These are phyloP conservation scores for Apiospora pterosperma DNA, from an alignment of 2,329 filamentous ascomycete species.

Conservation along the genomic window DNA sequence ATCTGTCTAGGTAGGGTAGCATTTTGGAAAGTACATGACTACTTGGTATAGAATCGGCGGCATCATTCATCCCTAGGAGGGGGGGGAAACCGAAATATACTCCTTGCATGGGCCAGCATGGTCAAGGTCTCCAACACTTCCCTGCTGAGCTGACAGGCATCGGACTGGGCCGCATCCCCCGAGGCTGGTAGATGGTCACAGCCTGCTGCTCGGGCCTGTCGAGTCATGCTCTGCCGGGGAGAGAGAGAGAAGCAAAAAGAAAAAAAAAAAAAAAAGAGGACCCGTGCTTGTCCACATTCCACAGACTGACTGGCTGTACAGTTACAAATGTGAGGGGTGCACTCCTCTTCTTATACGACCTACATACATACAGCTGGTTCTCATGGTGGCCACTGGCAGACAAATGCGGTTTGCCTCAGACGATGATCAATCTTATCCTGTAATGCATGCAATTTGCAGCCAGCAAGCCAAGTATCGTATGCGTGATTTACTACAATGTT, in stretches of 20 bases:
- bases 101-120: not conserved
- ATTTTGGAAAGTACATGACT: not conserved
- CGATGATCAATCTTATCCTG: not conserved
- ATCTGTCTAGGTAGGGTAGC: not conserved
- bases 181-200: not conserved
- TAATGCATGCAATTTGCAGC: not conserved
- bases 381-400: not conserved
- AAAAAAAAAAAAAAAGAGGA: not conserved
- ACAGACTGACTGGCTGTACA: not conserved
- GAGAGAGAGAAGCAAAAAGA: too few relatives aligned
- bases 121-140: not conserved
- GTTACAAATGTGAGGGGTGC: not conserved
- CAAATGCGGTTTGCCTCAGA: not conserved
- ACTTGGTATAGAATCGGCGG: too few relatives aligned
- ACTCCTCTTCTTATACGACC: not conserved
- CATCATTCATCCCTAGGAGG: not conserved
- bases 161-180: not conserved
- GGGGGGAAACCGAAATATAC: not conserved
- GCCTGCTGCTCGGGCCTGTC: not conserved
- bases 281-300: not conserved
- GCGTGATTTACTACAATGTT: not conserved
- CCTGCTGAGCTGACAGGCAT: slow-evolving; percentile 1
- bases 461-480: not conserved
- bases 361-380: not conserved
- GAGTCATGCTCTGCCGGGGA: not conserved